Evolutionary conservation across 2,329 filamentous ascomycete genomes (phyloP).

Genomic region (Talaromyces funiculosus): DNA sequence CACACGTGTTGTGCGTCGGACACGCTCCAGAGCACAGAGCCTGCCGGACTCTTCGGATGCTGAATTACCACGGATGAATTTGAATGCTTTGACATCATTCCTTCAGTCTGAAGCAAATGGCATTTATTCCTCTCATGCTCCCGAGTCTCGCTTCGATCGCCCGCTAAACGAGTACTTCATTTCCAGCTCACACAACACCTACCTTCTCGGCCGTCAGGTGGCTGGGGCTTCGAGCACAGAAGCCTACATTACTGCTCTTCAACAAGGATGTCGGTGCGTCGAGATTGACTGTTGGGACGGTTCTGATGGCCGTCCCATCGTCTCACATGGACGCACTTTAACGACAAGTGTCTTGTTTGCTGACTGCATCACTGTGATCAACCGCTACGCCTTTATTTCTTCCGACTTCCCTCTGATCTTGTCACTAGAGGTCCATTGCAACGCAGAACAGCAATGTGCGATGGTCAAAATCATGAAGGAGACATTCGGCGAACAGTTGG

Average conservation of each 20-base stretch:
- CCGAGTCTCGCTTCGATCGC: slow-evolving; percentile 63
- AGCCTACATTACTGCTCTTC: slow-evolving; percentile 83
- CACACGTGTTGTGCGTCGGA: slow-evolving; percentile 59
- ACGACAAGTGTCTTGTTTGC: slow-evolving; percentile 84
- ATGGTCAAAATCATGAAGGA: slow-evolving; percentile 90
- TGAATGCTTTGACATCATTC: slow-evolving; percentile 71
- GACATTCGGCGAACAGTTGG: slow-evolving; percentile 72
- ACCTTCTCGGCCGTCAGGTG: slow-evolving; percentile 85
- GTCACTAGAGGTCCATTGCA: slow-evolving; percentile 94
- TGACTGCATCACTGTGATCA: slow-evolving; percentile 88
- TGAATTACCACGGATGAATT: slow-evolving; percentile 61
- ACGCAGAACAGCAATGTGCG: slow-evolving; percentile 68
- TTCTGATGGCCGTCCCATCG: slow-evolving; percentile 75
- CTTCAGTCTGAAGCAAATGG: slow-evolving; percentile 69
- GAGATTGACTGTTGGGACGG: slow-evolving; percentile 99
- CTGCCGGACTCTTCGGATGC: slow-evolving; percentile 37
- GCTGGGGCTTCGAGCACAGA: slow-evolving; percentile 87
- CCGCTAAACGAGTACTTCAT: slow-evolving; percentile 97
- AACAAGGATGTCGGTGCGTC: slow-evolving; percentile 86
- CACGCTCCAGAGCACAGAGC: slow-evolving; percentile 45
- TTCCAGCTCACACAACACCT: slow-evolving; percentile 97
- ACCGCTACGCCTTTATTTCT: slow-evolving; percentile 85
- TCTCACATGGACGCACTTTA: slow-evolving; percentile 84
- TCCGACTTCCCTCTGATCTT: slow-evolving; percentile 88
- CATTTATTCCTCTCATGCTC: slow-evolving; percentile 57